These are phyloP conservation scores for Onygenales sp. DNA, from an alignment of 2,329 filamentous ascomycete genomes.

Conservation along the genomic window DNA sequence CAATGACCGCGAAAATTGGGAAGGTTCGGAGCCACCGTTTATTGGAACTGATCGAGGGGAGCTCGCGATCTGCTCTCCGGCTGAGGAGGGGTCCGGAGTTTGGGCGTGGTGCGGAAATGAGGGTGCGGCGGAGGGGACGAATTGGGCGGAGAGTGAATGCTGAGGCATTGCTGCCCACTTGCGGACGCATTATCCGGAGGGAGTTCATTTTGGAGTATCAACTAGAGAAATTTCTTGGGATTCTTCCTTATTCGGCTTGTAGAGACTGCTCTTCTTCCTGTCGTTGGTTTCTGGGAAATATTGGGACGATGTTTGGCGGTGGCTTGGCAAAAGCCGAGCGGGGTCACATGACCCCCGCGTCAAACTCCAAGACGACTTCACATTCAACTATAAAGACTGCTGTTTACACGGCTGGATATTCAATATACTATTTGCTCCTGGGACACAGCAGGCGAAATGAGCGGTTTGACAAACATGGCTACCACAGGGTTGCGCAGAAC, in stretches of 20 bases:
- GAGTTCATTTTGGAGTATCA: not conserved
- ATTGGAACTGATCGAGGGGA: constrained; percentile 35
- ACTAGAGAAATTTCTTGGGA: too few species aligned
- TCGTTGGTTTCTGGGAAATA: too few species aligned
- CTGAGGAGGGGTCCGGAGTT: constrained; percentile 43
- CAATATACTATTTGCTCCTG: not conserved
- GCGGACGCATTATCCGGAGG: constrained; percentile 11
- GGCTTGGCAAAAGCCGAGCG: too few species aligned
- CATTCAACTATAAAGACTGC: too few species aligned
- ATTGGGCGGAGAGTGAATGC: constrained; percentile 4
- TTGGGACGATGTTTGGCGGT: too few species aligned
- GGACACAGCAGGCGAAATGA: not conserved
- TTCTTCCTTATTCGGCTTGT: too few species aligned
- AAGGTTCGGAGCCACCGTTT: constrained; percentile 63
- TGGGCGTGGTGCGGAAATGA: constrained; percentile 42
- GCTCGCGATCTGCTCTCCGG: constrained; percentile 43
- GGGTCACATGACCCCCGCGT: too few species aligned
- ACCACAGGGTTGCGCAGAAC: constrained; percentile 61
- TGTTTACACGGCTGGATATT: too few species aligned
- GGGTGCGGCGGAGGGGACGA: constrained; percentile 27
- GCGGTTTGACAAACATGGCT: constrained; percentile 3
- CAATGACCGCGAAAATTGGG: constrained; percentile 67
- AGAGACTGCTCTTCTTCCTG: too few species aligned
- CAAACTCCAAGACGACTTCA: too few species aligned
- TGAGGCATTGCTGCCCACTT: constrained; percentile 10